These are phyloP conservation scores for Trypanosoma rangeli DNA, from an alignment of 208 protist genomes.

Conservation along the genomic window DNA sequence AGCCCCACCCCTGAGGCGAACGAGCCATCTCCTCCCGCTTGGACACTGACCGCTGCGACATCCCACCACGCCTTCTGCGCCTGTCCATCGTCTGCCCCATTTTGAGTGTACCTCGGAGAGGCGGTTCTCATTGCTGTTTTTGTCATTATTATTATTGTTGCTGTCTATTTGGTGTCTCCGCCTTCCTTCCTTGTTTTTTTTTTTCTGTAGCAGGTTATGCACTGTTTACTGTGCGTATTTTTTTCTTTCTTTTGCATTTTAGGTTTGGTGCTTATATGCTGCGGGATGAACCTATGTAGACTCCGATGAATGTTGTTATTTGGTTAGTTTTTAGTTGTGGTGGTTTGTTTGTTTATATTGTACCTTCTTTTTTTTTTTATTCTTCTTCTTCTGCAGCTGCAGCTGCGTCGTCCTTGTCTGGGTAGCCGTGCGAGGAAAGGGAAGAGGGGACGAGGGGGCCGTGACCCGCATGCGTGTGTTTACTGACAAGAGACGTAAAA, in stretches of 20 bases:
- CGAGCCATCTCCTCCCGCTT: not conserved
- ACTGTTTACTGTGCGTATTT: conserved; percentile 3
- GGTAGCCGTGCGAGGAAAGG: no score
- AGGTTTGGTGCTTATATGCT: not conserved
- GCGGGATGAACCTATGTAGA: not conserved
- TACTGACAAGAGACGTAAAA: no score
- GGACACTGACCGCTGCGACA: not conserved
- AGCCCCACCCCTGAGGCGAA: not conserved
- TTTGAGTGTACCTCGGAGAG: not conserved
- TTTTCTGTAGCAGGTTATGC: no score
- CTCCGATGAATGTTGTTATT: no score
- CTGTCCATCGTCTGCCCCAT: not conserved
- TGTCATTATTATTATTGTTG: not conserved
- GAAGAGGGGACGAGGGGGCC: no score
- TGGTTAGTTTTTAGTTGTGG: no score
- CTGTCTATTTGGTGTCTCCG: not conserved
- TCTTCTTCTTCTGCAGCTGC: no score
- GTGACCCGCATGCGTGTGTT: no score
- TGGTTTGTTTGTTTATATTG: no score
- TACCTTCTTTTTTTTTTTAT: no score
- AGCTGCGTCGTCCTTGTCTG: no score
- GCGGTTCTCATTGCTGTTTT: not conserved
- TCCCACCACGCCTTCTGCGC: not conserved
- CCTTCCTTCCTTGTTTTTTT: no score
- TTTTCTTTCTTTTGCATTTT: conserved; percentile 19